These are phyloP conservation scores for Cutaneotrichosporon dermatis DNA, from an alignment of 1,284 basidiomycete species.

Conservation along the genomic window DNA sequence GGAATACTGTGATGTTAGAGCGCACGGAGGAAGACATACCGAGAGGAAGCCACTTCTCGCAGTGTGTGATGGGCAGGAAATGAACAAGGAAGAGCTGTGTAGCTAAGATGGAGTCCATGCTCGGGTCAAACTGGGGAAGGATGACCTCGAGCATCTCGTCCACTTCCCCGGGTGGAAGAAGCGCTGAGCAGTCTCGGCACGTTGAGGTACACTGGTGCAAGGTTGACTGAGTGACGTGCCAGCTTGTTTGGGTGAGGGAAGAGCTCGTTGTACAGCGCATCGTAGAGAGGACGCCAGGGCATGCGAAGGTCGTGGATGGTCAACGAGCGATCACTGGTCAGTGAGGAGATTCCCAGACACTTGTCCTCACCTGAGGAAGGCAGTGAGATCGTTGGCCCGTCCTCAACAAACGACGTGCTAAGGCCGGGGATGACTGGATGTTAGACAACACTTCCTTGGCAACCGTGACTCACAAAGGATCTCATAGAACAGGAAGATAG, in stretches of 20 bases:
- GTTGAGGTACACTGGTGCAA: constrained; percentile 62
- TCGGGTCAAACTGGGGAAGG: constrained; percentile 65
- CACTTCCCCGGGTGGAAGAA: constrained; percentile 85
- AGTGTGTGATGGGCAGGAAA: constrained; percentile 71
- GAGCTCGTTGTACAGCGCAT: constrained; percentile 72
- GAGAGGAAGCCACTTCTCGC: constrained; percentile 73
- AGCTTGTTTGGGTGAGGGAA: constrained; percentile 79
- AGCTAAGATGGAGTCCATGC: constrained; percentile 69
- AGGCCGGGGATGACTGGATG: constrained; percentile 54
- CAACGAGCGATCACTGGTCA: constrained; percentile 66
- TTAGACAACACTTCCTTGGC: constrained; percentile 1
- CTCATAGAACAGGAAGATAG: constrained; percentile 73
- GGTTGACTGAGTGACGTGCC: constrained; percentile 62
- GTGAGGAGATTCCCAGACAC: constrained; percentile 49
- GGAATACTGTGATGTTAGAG: constrained; percentile 54
- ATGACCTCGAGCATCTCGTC: constrained; percentile 77
- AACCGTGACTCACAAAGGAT: constrained; percentile 45
- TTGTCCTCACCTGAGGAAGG: constrained; percentile 57
- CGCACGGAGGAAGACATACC: constrained; percentile 29
- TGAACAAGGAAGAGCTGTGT: constrained; percentile 76
- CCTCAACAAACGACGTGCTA: constrained; percentile 51
- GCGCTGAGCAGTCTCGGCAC: constrained; percentile 71
- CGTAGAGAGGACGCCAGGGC: constrained; percentile 81
- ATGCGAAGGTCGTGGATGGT: constrained; percentile 76
- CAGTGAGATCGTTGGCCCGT: constrained; percentile 52